Percentiles rank a stretch among this genome's conserved stretches.
These are phyloP conservation scores for Gossypium gossypioides DNA, from an alignment of 441 rosid genomes.

Conservation along the genomic window DNA sequence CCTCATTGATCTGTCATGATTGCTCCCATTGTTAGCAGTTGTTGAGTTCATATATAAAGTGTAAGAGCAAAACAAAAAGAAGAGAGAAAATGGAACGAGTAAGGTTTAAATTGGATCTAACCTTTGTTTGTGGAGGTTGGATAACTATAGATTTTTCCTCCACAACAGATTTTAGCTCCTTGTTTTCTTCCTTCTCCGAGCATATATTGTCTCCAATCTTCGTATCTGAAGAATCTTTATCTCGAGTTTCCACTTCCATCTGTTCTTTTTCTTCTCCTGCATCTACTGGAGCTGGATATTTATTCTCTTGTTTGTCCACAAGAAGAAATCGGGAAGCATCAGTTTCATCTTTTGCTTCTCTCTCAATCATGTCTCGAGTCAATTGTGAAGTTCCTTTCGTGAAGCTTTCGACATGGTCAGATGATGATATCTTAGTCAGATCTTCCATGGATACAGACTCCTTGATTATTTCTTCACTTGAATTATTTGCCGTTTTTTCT, in stretches of 20 bases:
- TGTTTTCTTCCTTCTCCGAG: background rate
- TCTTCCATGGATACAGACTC: constrained; percentile 16
- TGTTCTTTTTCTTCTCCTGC: background rate
- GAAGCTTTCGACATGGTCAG: constrained; percentile 28
- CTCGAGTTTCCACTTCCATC: constrained; percentile 7
- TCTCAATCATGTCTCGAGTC: constrained; percentile 13
- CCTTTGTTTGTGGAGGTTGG: constrained; percentile 5
- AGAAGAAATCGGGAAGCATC: background rate
- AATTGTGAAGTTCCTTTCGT: constrained; percentile 17
- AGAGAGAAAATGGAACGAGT: background rate
- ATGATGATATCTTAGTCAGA: constrained; percentile 30
- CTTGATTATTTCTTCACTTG: constrained; percentile 11
- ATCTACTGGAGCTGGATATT: background rate
- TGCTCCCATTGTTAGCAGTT: constrained; percentile 4
- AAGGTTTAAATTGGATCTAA: constrained; percentile 4
- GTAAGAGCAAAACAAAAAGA: background rate
- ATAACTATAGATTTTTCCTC: background rate
- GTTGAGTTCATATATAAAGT: background rate
- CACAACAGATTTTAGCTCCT: background rate
- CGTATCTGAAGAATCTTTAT: background rate
- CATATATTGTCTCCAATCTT: background rate
- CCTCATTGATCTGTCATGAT: constrained; percentile 24
- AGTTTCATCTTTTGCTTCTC: background rate
- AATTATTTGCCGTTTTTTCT: background rate
- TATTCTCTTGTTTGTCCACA: background rate